Percentiles rank a stretch among this genome's conserved stretches.
These are phyloP conservation scores for Aspergillus olivimuriae DNA, from an alignment of 495 filamentous ascomycete genomes.

Conservation along the genomic window DNA sequence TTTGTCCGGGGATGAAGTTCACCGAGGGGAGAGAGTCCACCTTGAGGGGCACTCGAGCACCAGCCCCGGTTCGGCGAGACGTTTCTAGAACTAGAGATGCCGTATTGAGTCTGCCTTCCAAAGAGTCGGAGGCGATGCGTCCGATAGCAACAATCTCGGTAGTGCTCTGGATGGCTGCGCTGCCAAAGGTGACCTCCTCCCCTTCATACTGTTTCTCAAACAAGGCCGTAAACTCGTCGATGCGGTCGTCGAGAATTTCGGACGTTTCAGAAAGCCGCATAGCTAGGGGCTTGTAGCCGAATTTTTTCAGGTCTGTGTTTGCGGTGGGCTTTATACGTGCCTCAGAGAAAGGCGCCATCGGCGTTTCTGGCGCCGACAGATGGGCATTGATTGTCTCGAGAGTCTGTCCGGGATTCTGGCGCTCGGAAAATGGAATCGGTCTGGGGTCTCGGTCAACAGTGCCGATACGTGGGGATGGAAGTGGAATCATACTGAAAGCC, in stretches of 20 bases:
- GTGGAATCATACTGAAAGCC: constrained; percentile 27
- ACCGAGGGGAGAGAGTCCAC: constrained; percentile 59
- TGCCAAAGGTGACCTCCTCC: constrained; percentile 79
- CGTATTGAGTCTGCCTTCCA: constrained; percentile 75
- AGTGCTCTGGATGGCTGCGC: constrained; percentile 74
- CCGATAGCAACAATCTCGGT: constrained; percentile 85
- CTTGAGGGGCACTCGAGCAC: constrained; percentile 72
- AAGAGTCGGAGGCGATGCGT: constrained; percentile 78
- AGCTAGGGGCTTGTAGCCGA: constrained; percentile 83
- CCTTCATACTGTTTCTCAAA: constrained; percentile 70
- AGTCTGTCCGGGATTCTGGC: constrained; percentile 70
- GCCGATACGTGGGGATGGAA: no score
- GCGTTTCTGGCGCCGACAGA: constrained; percentile 59
- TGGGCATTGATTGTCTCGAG: constrained; percentile 78
- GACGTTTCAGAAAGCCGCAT: constrained; percentile 91
- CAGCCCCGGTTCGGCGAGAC: constrained; percentile 77
- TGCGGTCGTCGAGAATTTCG: constrained; percentile 88
- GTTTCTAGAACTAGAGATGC: constrained; percentile 83
- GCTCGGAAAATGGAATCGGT: constrained; percentile 58
- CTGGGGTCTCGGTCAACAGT: constrained; percentile 29
- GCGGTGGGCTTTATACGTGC: constrained; percentile 74
- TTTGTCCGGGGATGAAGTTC: constrained; percentile 93
- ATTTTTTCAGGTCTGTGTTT: constrained; percentile 81
- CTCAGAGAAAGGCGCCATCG: constrained; percentile 64
- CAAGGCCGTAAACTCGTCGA: constrained; percentile 73